Conservation (phyloP, 129 eudicot species). For the Escallonia rubra region DNA sequence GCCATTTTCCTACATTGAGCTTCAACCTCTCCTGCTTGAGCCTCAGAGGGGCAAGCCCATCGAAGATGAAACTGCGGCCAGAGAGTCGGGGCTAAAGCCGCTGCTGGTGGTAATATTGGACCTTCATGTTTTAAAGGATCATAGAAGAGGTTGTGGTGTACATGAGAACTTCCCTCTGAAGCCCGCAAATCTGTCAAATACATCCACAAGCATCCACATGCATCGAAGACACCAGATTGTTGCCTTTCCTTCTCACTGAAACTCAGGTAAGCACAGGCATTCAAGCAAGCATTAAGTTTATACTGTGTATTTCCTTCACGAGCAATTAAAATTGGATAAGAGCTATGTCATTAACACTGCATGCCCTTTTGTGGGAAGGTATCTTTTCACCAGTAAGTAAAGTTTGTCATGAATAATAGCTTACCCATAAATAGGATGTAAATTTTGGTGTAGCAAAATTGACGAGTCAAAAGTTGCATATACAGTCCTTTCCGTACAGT, state of each 20-base stretch:
- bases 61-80: constrained; percentile 99
- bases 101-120: constrained; percentile 90
- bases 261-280: constrained; percentile 2
- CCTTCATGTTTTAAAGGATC: constrained; percentile 63
- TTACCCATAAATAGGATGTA: no score
- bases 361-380: no score
- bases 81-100: constrained; percentile 94
- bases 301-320: no score
- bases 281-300: neutral
- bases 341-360: no score
- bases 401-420: no score
- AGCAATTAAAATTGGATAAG: no score
- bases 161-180: constrained; percentile 63
- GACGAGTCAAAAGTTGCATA: no score
- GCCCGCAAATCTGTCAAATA: constrained; percentile 69
- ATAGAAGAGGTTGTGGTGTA: constrained; percentile 74
- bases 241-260: constrained; percentile 92
- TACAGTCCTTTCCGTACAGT: no score
- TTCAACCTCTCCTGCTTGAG: constrained; percentile 77
- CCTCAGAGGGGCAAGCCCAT: constrained; percentile 89
- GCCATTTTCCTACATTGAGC: constrained; percentile 71
- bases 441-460: no score
- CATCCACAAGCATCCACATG: constrained; percentile 79
- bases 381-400: no score
- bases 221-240: constrained; percentile 64